These are phyloP conservation scores for Suillus plorans DNA, from an alignment of 768 basidiomycete species.

Conservation along the genomic window DNA sequence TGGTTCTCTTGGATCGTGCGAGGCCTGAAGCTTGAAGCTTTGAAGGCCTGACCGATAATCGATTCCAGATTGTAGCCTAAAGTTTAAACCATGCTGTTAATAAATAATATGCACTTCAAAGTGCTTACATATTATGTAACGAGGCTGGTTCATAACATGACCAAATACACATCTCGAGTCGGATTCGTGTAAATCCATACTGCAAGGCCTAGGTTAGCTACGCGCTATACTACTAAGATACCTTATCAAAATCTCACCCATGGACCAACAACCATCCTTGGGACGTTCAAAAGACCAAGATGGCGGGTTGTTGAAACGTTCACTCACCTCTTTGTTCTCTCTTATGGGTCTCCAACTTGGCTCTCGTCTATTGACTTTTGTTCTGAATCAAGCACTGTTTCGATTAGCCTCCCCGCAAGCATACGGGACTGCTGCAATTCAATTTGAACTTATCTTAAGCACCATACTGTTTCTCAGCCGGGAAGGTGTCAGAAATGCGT, in stretches of 20 bases:
- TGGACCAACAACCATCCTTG: background rate
- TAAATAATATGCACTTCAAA: no score
- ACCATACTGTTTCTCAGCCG: slow-evolving; percentile 90
- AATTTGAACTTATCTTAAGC: slow-evolving; percentile 88
- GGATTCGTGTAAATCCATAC: background rate
- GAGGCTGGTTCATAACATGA: background rate
- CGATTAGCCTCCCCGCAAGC: slow-evolving; percentile 81
- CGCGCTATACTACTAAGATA: background rate
- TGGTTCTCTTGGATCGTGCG: no score
- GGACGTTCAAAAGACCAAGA: slow-evolving; percentile 2
- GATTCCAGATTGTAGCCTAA: no score
- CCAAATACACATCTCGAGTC: background rate
- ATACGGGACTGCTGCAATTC: slow-evolving; percentile 89
- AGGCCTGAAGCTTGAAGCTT: no score
- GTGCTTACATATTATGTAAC: background rate
- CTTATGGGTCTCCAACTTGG: slow-evolving; percentile 86
- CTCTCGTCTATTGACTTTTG: slow-evolving; percentile 83
- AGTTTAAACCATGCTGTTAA: no score
- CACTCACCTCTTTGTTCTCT: slow-evolving; percentile 49
- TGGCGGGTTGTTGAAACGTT: slow-evolving; percentile 23
- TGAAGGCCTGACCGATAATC: no score
- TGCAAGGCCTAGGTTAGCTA: no score
- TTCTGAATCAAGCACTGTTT: slow-evolving; percentile 84
- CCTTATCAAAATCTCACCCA: background rate
- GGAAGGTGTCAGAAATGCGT: slow-evolving; percentile 88